phyloP scores from a whole-genome alignment of 306 rosid genomes.

The Vigna unguiculata region DNA sequence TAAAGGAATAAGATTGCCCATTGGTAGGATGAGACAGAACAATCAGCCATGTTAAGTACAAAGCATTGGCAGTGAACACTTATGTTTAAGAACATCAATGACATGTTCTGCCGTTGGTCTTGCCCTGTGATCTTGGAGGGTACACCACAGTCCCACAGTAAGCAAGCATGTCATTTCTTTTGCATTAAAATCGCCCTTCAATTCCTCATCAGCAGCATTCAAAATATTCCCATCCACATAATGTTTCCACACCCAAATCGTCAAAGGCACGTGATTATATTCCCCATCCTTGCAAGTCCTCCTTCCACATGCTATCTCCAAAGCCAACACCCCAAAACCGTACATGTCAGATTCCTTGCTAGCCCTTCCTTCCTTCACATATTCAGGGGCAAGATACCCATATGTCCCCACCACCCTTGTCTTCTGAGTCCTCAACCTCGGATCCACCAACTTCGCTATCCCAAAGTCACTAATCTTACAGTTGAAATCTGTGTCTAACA shows the following conservation, averaged over 20 bases:
- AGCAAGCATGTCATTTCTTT: too few relatives aligned
- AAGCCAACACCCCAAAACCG: background rate
- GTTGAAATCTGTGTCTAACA: conserved; percentile 54
- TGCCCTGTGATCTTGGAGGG: too few relatives aligned
- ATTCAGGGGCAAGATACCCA: conserved; percentile 60
- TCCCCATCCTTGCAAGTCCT: conserved; percentile 7
- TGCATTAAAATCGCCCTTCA: too few relatives aligned
- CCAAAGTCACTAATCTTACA: conserved; percentile 63
- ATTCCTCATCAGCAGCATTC: too few relatives aligned
- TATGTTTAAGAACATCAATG: too few relatives aligned
- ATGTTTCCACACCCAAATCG: conserved; percentile 38
- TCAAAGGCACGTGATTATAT: conserved; percentile 2
- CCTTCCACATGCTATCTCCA: conserved; percentile 66
- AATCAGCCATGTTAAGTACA: too few relatives aligned
- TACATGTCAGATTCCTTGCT: background rate
- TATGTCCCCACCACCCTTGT: conserved; percentile 50
- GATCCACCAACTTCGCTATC: conserved; percentile 55
- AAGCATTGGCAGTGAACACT: too few relatives aligned
- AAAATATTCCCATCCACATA: conserved; percentile 42
- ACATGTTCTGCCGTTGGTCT: too few relatives aligned
- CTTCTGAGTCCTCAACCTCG: conserved; percentile 40
- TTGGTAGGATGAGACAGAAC: too few relatives aligned
- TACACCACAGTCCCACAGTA: too few relatives aligned
- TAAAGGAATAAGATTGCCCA: too few relatives aligned
- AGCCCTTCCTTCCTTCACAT: conserved; percentile 37